phyloP scores from a whole-genome alignment of 2,329 filamentous ascomycete genomes.

The Paracorniculantispora psalliotae region DNA sequence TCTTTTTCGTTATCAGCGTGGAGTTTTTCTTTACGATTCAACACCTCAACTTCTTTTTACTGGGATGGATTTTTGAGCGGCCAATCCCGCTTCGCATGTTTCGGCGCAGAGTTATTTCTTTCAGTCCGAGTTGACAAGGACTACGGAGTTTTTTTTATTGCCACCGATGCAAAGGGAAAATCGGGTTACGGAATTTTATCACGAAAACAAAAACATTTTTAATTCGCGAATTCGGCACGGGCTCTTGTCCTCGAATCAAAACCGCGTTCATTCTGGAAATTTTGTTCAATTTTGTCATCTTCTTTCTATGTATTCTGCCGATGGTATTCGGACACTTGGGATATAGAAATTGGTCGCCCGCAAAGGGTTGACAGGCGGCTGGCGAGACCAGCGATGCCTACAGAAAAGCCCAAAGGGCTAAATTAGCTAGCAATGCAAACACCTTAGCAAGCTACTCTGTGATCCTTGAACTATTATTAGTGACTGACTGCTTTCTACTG shows the following conservation, averaged over 20 bases:
- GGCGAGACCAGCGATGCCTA: background rate
- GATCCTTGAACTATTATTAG: background rate
- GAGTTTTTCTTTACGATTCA: slow-evolving; percentile 13
- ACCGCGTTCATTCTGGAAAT: background rate
- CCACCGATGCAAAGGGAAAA: slow-evolving; percentile 1
- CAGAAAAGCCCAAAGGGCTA: background rate
- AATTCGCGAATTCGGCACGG: background rate
- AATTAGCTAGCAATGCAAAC: slow-evolving; percentile 12
- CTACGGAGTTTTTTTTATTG: slow-evolving; percentile 5
- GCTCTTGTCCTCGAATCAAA: background rate
- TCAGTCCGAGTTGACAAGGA: slow-evolving; percentile 15
- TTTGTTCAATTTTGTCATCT: background rate
- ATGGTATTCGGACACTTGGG: slow-evolving; percentile 1
- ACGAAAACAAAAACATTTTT: slow-evolving; percentile 10
- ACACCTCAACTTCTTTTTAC: background rate
- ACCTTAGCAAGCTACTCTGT: slow-evolving; percentile 1
- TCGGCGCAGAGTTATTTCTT: slow-evolving; percentile 9
- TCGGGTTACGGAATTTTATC: slow-evolving; percentile 2
- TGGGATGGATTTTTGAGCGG: slow-evolving; percentile 5
- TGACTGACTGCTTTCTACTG: background rate
- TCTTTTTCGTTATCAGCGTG: slow-evolving; percentile 11
- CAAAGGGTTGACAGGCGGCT: background rate
- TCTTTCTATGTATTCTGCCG: slow-evolving; percentile 6
- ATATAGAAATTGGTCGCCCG: slow-evolving; percentile 8
- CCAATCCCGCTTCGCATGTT: slow-evolving; percentile 14